Percentiles rank a stretch among this genome's conserved stretches.
These are phyloP conservation scores for Schizopora paradoxa DNA, from an alignment of 1,284 basidiomycete genomes.

Conservation along the genomic window DNA sequence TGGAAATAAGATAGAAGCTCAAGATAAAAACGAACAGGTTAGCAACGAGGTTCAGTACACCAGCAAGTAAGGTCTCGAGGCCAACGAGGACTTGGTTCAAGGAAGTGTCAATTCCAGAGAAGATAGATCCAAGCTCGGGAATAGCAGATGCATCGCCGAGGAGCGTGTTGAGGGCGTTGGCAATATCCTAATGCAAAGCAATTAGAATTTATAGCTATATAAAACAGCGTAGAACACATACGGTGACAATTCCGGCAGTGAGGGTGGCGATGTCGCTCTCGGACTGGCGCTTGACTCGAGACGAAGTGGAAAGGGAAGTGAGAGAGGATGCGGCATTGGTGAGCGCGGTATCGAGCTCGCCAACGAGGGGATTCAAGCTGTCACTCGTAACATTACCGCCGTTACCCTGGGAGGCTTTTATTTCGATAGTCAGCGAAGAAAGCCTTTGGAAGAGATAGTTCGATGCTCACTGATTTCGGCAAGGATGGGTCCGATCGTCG, in stretches of 20 bases:
- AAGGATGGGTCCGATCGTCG: constrained; percentile 3
- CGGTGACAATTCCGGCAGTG: constrained; percentile 14
- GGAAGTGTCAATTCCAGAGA: constrained; percentile 17
- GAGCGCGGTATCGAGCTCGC: constrained; percentile 14
- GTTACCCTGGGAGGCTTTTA: constrained; percentile 1
- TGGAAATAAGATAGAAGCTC: too few species aligned
- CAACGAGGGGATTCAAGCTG: constrained; percentile 13
- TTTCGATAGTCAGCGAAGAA: not conserved
- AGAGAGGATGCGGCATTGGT: constrained; percentile 7
- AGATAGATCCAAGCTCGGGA: constrained; percentile 14
- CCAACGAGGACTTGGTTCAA: constrained; percentile 17
- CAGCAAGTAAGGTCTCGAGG: constrained; percentile 16
- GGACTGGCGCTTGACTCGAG: constrained; percentile 14
- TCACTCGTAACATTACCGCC: constrained; percentile 3
- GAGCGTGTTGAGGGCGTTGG: not conserved
- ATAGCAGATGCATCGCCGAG: not conserved
- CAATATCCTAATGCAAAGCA: constrained; percentile 6
- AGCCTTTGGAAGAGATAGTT: not conserved
- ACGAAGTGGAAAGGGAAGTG: constrained; percentile 4
- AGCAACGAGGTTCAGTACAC: constrained; percentile 17
- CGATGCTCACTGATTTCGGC: constrained; percentile 15
- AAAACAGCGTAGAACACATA: too few species aligned
- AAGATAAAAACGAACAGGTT: constrained; percentile 7
- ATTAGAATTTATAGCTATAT: too few species aligned
- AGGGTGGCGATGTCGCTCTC: constrained; percentile 15